Evolutionary conservation across 129 eudicot species (phyloP).

Genomic region (Scalesia atractyloides): DNA sequence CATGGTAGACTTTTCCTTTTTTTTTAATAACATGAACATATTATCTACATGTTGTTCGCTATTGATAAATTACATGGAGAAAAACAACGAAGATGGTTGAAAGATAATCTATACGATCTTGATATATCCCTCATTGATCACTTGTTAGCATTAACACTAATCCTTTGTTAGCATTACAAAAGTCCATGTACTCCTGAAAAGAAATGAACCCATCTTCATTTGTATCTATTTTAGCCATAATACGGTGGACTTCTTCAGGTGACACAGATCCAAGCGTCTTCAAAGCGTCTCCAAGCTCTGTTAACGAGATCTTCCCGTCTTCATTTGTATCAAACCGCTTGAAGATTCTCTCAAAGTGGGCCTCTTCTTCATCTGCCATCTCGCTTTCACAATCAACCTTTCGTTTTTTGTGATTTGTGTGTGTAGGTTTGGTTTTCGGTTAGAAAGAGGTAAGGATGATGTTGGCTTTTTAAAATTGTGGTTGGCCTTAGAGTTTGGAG

Average conservation of each 20-base stretch:
- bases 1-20: neutral
- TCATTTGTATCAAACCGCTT: constrained; percentile 81
- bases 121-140: constrained; percentile 71
- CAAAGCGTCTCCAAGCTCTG: constrained; percentile 88
- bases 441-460: neutral
- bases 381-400: neutral
- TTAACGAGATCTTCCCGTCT: constrained; percentile 75
- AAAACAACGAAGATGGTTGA: neutral
- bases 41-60: constrained; percentile 9
- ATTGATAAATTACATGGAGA: constrained; percentile 26
- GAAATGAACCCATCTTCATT: constrained; percentile 87
- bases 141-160: neutral
- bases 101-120: constrained; percentile 53
- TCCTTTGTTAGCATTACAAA: constrained; percentile 70
- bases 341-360: constrained; percentile 71
- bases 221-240: constrained; percentile 84
- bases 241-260: constrained; percentile 55
- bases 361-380: constrained; percentile 71
- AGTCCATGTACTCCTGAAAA: constrained; percentile 63
- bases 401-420: neutral
- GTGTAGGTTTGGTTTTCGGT: constrained; percentile 9
- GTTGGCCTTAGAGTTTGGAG: constrained; percentile 42
- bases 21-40: neutral
- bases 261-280: constrained; percentile 71
- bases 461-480: constrained; percentile 42